Percentiles rank a stretch among this genome's conserved stretches.
phyloP scores from a whole-genome alignment of 2,329 filamentous ascomycete species.

The Aschersonia sp. region DNA sequence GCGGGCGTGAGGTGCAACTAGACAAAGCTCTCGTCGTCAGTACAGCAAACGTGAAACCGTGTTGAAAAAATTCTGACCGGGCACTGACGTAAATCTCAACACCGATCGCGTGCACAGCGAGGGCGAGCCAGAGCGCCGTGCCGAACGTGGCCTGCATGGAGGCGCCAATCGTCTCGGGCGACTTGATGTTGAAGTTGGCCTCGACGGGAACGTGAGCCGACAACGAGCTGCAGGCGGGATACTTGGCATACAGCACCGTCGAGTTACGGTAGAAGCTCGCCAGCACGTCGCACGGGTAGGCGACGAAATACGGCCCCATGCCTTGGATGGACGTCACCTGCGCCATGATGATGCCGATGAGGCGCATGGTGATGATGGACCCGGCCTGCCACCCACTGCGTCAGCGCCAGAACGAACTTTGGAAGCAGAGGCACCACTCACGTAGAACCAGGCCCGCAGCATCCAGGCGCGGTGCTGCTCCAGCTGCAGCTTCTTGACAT shows the following conservation, averaged over 20 bases:
- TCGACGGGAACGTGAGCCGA: constrained; percentile 9
- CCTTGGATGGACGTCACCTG: constrained; percentile 17
- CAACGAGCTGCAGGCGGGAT: constrained; percentile 27
- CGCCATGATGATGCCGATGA: constrained; percentile 27
- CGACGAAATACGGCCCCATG: constrained; percentile 10
- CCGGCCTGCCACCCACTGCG: constrained; percentile 17
- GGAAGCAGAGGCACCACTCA: constrained; percentile 9
- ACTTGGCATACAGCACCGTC: constrained; percentile 14
- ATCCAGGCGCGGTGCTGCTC: constrained; percentile 49
- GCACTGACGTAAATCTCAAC: constrained; percentile 30
- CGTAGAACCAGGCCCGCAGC: constrained; percentile 37
- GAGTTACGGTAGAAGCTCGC: constrained; percentile 17
- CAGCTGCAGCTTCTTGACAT: constrained; percentile 43
- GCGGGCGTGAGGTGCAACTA: constrained; percentile 36
- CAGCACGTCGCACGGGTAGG: constrained; percentile 31
- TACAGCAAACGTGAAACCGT: background rate
- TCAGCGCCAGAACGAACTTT: background rate
- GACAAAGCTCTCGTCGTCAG: background rate
- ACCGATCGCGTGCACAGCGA: constrained; percentile 32
- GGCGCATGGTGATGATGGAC: constrained; percentile 32
- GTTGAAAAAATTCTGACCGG: background rate
- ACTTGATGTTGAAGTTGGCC: constrained; percentile 11
- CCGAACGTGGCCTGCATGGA: constrained; percentile 32
- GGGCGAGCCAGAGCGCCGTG: constrained; percentile 33
- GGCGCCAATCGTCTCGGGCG: constrained; percentile 17